These are phyloP conservation scores for Erythrobasidium yunnanense DNA, from an alignment of 768 basidiomycete genomes.

Conservation along the genomic window DNA sequence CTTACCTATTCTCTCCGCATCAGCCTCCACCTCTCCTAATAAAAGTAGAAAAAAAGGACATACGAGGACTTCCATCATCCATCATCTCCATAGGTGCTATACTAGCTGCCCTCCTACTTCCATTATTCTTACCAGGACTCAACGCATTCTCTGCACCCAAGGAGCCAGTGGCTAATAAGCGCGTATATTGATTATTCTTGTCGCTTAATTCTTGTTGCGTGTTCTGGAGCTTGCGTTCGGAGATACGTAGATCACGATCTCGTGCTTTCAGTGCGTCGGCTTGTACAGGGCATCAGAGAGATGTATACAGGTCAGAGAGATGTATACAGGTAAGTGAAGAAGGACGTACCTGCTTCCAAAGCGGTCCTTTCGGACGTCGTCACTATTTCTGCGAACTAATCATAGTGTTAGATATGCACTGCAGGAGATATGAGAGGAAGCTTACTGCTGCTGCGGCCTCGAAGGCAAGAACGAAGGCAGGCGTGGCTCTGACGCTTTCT, in stretches of 20 bases:
- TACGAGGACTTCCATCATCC: too few species aligned
- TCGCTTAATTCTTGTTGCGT: neutral
- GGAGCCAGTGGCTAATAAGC: neutral
- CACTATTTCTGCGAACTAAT: neutral
- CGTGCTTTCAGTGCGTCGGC: neutral
- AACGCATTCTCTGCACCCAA: neutral
- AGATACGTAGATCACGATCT: neutral
- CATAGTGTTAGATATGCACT: neutral
- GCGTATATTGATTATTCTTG: neutral
- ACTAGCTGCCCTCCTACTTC: neutral
- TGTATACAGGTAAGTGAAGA: too few species aligned
- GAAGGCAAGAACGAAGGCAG: slow-evolving; percentile 14
- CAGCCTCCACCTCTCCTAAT: neutral
- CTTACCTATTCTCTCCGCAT: neutral
- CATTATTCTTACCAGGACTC: neutral
- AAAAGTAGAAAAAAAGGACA: too few species aligned
- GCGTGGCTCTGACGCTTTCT: neutral
- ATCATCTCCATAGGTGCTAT: neutral
- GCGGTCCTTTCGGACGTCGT: neutral
- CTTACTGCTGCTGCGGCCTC: slow-evolving; percentile 11
- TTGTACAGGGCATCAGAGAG: neutral
- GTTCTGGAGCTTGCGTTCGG: neutral
- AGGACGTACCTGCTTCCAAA: slow-evolving; percentile 6
- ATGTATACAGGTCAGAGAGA: neutral
- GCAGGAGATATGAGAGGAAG: neutral